A percentile compares a stretch with the other conserved stretches of the same genome.
Evolutionary conservation across 768 basidiomycete species (phyloP).

Genomic region (Kwoniella mangroviensis): DNA sequence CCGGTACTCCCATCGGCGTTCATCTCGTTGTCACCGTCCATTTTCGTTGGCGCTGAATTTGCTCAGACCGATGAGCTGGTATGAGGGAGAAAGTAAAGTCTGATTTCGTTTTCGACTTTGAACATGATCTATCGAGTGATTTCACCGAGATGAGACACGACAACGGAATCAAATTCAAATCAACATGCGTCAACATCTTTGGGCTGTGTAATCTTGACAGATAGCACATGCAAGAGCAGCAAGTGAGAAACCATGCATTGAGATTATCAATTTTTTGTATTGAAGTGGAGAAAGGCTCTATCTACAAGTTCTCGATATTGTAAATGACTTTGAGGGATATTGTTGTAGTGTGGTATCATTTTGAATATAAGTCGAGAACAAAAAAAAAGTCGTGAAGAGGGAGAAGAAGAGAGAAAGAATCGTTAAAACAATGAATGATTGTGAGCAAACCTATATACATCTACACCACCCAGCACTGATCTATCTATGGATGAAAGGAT

Average conservation of each 20-base stretch:
- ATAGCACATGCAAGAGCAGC: no score
- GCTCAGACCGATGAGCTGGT: not conserved
- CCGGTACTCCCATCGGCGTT: conserved; percentile 1
- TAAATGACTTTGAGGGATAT: not conserved
- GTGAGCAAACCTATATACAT: not conserved
- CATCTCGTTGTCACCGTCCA: not conserved
- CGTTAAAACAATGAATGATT: not conserved
- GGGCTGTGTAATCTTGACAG: not conserved
- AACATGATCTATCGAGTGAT: not conserved
- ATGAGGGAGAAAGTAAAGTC: not conserved
- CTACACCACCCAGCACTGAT: not conserved
- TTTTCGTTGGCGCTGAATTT: not conserved
- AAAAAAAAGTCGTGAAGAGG: not conserved
- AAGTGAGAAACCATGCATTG: not conserved
- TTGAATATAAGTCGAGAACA: not conserved
- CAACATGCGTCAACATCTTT: not conserved
- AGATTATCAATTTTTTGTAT: not conserved
- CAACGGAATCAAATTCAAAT: not conserved
- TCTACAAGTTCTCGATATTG: not conserved
- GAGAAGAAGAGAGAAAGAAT: not conserved
- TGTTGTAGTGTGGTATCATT: not conserved
- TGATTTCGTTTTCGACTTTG: no score
- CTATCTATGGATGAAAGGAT: no score
- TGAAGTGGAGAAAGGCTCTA: not conserved
- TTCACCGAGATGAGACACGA: not conserved